A percentile compares a stretch with the other conserved stretches of the same genome.
These are phyloP conservation scores for Scedosporium boydii DNA, from an alignment of 2,329 filamentous ascomycete species.

Conservation along the genomic window DNA sequence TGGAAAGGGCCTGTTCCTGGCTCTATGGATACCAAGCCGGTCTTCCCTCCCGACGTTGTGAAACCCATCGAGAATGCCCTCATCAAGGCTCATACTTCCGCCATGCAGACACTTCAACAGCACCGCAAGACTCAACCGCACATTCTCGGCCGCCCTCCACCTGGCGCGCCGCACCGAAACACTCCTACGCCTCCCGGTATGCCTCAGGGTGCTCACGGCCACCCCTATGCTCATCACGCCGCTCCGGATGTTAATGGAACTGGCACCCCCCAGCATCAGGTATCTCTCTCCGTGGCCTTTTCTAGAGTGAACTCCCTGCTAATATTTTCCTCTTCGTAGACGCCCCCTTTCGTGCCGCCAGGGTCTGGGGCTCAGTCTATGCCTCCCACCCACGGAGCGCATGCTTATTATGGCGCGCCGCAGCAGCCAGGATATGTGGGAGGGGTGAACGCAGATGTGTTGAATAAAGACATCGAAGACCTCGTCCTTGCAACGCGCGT, in stretches of 20 bases:
- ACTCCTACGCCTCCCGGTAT: constrained; percentile 63
- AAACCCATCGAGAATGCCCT: constrained; percentile 89
- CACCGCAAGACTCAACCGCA: constrained; percentile 43
- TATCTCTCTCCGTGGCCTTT: constrained; percentile 1
- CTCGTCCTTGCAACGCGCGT: constrained; percentile 64
- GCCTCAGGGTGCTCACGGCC: constrained; percentile 7
- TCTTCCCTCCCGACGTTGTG: constrained; percentile 81
- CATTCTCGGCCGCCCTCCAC: constrained; percentile 35
- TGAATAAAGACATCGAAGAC: constrained; percentile 75
- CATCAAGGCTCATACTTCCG: constrained; percentile 64
- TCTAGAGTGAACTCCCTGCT: not conserved
- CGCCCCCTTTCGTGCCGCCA: not conserved
- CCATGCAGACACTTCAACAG: constrained; percentile 46
- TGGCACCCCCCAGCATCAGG: constrained; percentile 4
- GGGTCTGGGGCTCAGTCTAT: not conserved
- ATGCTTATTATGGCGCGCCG: not conserved
- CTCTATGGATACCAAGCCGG: constrained; percentile 82
- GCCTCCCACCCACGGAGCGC: not conserved
- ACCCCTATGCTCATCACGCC: not conserved
- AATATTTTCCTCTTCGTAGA: not conserved
- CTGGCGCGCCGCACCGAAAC: constrained; percentile 52
- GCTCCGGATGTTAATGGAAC: not conserved
- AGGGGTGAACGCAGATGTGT: constrained; percentile 57
- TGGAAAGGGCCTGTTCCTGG: constrained; percentile 97
- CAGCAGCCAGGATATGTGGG: constrained; percentile 11